A percentile compares a stretch with the other conserved stretches of the same genome.
Evolutionary conservation across 2,329 filamentous ascomycete species (phyloP).

Genomic region (Emydomyces testavorans): DNA sequence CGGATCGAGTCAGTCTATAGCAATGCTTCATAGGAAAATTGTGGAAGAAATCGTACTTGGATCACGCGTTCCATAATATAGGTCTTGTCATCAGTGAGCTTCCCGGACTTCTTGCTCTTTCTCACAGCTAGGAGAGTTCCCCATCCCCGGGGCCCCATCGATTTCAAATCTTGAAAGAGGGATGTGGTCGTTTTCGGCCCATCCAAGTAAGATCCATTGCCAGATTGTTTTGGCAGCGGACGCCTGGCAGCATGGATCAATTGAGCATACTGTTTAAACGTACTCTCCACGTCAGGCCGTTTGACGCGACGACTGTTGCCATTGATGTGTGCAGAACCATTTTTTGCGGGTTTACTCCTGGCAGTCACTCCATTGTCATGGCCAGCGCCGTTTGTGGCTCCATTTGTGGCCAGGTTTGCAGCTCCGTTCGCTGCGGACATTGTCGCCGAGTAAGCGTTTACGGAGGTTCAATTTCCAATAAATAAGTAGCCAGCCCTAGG

Average conservation of each 20-base stretch:
- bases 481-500: not conserved
- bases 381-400: slow-evolving; percentile 3
- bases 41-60: slow-evolving; percentile 29
- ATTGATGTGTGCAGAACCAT: not conserved
- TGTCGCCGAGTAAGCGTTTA: not conserved
- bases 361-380: slow-evolving; percentile 1
- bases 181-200: slow-evolving; percentile 42
- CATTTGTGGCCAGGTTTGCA: slow-evolving; percentile 1
- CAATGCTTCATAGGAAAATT: not conserved
- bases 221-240: slow-evolving; percentile 53
- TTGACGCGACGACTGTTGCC: slow-evolving; percentile 24
- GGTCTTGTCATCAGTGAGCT: slow-evolving; percentile 60
- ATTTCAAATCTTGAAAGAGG: slow-evolving; percentile 47
- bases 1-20: not conserved
- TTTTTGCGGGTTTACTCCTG: not conserved
- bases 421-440: not conserved
- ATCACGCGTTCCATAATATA: slow-evolving; percentile 67
- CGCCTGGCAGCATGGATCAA: slow-evolving; percentile 45
- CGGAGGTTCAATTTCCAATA: not conserved
- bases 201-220: slow-evolving; percentile 49
- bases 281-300: slow-evolving; percentile 31
- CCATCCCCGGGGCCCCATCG: slow-evolving; percentile 47
- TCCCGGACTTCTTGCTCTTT: slow-evolving; percentile 51
- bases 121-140: slow-evolving; percentile 52
- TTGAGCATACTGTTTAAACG: slow-evolving; percentile 37